Base-by-base conservation (phyloP, 2,329 filamentous ascomycete genomes). In the Penicillium digitatum region DNA sequence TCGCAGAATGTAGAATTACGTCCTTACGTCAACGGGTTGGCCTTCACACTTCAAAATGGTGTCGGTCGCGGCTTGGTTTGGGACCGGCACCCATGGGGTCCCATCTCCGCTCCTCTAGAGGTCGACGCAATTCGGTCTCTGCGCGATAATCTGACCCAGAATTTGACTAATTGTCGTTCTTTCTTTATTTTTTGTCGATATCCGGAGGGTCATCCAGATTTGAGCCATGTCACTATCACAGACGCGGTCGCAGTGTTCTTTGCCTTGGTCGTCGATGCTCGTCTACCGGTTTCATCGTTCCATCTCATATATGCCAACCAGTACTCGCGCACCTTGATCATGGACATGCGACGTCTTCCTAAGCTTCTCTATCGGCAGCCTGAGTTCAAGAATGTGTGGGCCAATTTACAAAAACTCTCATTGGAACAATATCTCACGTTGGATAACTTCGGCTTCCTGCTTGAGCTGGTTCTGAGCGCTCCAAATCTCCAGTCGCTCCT, bases 101-200 rank as follows among this genome's bases (percentile, higher is more conserved):
- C 60, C 29, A 35, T 66, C 11, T 59, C 60, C 11, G 58, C 60
- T 0, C 62, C 62, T 1, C 37, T 66, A 43, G 54, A 63, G 29
- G 50, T 64, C 1, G 58, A 60, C 16, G 57, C 48, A 4, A 63
- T 66, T 24, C 54, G 44, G 12, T 54, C 49, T 2, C 38, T 66
- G 2, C 59, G 59, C 2, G 59, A 66, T 56, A 63, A 63, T 37
- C 39, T 66, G 7, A 48, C 59, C 12, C 34, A 56, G 1, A 43
- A 57, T 10, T 38, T 66, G 7, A 59, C 55, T 12, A 60, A 63
- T 32, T 66, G 64, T 45, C 60, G 61, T 5, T 65, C 64, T 0
- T 66, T 66, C 22, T 66, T 63, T 34, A 61, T 66, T 14, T 55
- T 65, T 29, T 66, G 64, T 52, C 64, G 60, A 56, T 65, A 63